Evolutionary conservation across 75 land plant species (phyloP).

Genomic region (Azolla pinnata): DNA sequence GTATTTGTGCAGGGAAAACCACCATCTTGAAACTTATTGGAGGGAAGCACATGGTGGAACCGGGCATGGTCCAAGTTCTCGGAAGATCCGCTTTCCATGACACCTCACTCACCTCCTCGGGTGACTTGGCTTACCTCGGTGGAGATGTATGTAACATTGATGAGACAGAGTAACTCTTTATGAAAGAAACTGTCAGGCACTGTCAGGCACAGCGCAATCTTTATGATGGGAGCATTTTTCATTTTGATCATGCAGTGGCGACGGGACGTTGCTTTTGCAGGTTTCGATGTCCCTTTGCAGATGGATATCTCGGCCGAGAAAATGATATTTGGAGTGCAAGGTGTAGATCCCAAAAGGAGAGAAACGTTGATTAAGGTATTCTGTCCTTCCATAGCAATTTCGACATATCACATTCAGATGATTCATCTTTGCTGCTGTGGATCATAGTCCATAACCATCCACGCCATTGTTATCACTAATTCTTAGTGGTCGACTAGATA

Average conservation of each 20-base stretch:
- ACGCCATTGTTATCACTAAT: no score
- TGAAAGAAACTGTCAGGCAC: background rate
- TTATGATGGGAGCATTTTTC: no score
- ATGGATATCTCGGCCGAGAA: conserved; percentile 96
- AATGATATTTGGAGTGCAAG: conserved; percentile 86
- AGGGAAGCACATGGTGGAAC: conserved; percentile 97
- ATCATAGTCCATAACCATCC: no score
- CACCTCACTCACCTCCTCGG: conserved; percentile 67
- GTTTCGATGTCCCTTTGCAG: conserved; percentile 90
- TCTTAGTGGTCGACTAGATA: no score
- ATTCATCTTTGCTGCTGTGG: no score
- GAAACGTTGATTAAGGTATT: conserved; percentile 56
- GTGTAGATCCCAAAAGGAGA: conserved; percentile 60
- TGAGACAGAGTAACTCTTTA: no score
- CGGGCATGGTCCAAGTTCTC: conserved; percentile 70
- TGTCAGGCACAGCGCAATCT: background rate
- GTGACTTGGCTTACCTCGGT: conserved; percentile 75
- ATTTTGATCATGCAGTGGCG: conserved; percentile 69
- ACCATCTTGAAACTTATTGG: conserved; percentile 80
- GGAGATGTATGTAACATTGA: no score
- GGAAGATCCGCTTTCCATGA: conserved; percentile 96
- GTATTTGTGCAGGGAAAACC: conserved; percentile 89
- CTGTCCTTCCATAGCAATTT: background rate
- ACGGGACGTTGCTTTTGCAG: conserved; percentile 96
- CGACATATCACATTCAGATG: no score